phyloP scores from a whole-genome alignment of 768 basidiomycete genomes.

The Coprinopsis sp. region DNA sequence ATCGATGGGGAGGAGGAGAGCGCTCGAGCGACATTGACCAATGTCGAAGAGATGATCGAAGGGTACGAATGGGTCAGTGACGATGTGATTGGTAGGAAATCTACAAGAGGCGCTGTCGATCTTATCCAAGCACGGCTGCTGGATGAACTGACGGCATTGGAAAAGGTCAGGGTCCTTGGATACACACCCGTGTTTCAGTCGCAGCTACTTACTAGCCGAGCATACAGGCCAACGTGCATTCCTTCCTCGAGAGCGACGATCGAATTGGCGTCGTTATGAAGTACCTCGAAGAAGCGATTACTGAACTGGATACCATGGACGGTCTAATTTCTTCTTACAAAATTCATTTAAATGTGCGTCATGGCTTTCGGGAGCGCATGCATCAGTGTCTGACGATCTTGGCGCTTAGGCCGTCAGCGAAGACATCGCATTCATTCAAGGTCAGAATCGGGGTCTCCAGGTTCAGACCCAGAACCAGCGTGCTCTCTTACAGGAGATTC shows the following conservation, averaged over 20 bases:
- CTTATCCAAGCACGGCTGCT: slow-evolving; percentile 85
- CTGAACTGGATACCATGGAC: slow-evolving; percentile 88
- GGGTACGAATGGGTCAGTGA: slow-evolving; percentile 96
- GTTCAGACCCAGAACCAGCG: slow-evolving; percentile 97
- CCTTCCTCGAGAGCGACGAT: slow-evolving; percentile 95
- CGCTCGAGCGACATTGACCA: slow-evolving; percentile 77
- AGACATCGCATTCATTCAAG: slow-evolving; percentile 94
- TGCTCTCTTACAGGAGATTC: slow-evolving; percentile 75
- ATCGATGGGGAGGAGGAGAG: slow-evolving; percentile 65
- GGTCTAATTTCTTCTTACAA: slow-evolving; percentile 88
- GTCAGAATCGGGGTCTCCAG: slow-evolving; percentile 93
- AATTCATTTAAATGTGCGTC: slow-evolving; percentile 87
- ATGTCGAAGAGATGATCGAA: slow-evolving; percentile 98
- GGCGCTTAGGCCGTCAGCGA: slow-evolving; percentile 88
- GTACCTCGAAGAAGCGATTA: slow-evolving; percentile 83
- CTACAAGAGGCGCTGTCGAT: slow-evolving; percentile 73
- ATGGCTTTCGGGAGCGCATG: slow-evolving; percentile 1
- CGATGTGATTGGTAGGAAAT: slow-evolving; percentile 62
- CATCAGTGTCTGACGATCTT: slow-evolving; percentile 2
- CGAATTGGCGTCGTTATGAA: slow-evolving; percentile 81
- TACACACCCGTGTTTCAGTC: slow-evolving; percentile 2
- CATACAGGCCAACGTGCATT: slow-evolving; percentile 88
- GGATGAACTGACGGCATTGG: slow-evolving; percentile 88
- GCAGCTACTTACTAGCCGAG: slow-evolving; percentile 6
- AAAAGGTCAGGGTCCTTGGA: slow-evolving; percentile 58